Evolutionary conservation across 2,329 filamentous ascomycete species (phyloP).

Genomic region (Trichoderma cornu-damae): DNA sequence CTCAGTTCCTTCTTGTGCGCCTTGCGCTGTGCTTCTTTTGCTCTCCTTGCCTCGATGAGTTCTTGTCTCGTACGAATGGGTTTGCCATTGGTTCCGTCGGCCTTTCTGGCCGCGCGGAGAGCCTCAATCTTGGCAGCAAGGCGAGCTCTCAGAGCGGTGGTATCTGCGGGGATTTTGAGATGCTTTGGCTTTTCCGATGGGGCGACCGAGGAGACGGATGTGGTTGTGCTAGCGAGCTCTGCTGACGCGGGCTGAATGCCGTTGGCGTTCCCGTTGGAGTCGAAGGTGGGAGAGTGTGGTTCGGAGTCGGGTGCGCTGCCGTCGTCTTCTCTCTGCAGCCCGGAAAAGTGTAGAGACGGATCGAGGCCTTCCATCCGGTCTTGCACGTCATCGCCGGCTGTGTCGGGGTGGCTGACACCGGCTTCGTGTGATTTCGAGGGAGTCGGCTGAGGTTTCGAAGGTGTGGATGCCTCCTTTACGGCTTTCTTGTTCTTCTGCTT

Average conservation of each 20-base stretch:
- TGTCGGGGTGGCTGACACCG: neutral
- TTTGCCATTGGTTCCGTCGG: slow-evolving; percentile 75
- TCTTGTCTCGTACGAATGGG: slow-evolving; percentile 79
- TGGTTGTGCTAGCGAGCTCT: slow-evolving; percentile 54
- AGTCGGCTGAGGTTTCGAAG: slow-evolving; percentile 21
- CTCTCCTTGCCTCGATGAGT: slow-evolving; percentile 80
- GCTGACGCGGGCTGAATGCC: slow-evolving; percentile 34
- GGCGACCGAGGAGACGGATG: slow-evolving; percentile 64
- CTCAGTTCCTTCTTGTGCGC: slow-evolving; percentile 84
- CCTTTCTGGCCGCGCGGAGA: slow-evolving; percentile 79
- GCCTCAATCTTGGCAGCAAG: slow-evolving; percentile 79
- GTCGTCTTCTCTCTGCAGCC: slow-evolving; percentile 39
- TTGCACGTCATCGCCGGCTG: neutral
- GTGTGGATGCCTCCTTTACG: slow-evolving; percentile 20
- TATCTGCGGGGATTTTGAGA: slow-evolving; percentile 63
- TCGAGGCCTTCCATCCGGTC: slow-evolving; percentile 11
- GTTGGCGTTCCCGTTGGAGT: slow-evolving; percentile 44
- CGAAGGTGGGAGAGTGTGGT: slow-evolving; percentile 50
- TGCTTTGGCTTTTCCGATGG: slow-evolving; percentile 59
- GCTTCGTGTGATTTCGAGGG: slow-evolving; percentile 20
- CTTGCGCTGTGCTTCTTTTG: slow-evolving; percentile 81
- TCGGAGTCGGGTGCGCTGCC: slow-evolving; percentile 48
- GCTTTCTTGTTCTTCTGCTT: slow-evolving; percentile 25
- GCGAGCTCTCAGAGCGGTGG: slow-evolving; percentile 69
- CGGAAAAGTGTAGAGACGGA: slow-evolving; percentile 27